Conservation (phyloP, 2,329 filamentous ascomycete genomes). For the Ceratocystis lukuohia region DNA sequence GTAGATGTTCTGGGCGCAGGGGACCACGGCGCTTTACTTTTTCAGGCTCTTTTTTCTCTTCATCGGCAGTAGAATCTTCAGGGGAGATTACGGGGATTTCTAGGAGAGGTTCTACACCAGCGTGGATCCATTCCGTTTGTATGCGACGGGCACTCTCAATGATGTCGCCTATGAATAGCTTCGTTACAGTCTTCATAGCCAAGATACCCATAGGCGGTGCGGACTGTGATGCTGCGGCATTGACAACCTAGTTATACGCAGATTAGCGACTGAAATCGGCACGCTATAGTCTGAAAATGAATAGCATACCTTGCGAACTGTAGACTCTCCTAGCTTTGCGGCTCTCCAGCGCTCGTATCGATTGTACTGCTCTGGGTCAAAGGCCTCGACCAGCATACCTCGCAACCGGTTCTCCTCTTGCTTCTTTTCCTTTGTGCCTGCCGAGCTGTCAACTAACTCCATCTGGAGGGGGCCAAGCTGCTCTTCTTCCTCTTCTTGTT, state of each 20-base stretch:
- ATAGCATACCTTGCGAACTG: conserved; percentile 49
- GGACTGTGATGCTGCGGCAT: conserved; percentile 67
- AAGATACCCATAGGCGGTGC: conserved; percentile 60
- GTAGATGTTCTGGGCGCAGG: conserved; percentile 58
- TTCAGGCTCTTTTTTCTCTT: conserved; percentile 14
- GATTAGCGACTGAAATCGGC: not conserved
- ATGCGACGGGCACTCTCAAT: conserved; percentile 58
- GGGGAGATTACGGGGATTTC: conserved; percentile 35
- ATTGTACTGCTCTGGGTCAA: conserved; percentile 53
- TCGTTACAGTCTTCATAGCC: conserved; percentile 62
- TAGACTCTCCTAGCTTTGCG: conserved; percentile 52
- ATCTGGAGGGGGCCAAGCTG: conserved; percentile 31
- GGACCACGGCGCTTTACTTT: conserved; percentile 35
- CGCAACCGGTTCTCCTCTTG: conserved; percentile 45
- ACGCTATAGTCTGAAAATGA: conserved; percentile 7
- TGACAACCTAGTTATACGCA: conserved; percentile 45
- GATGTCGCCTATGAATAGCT: conserved; percentile 63
- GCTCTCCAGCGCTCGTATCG: conserved; percentile 60
- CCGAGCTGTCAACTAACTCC: conserved; percentile 44
- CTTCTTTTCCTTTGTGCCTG: conserved; percentile 53
- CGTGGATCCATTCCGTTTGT: conserved; percentile 56
- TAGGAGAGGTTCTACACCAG: conserved; percentile 42
- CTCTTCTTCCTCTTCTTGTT: conserved; percentile 45
- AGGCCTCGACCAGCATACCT: conserved; percentile 49
- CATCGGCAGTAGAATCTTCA: conserved; percentile 22